These are phyloP conservation scores for Chrysanthemum lavandulifolium DNA, from an alignment of 129 eudicot genomes.

Conservation along the genomic window DNA sequence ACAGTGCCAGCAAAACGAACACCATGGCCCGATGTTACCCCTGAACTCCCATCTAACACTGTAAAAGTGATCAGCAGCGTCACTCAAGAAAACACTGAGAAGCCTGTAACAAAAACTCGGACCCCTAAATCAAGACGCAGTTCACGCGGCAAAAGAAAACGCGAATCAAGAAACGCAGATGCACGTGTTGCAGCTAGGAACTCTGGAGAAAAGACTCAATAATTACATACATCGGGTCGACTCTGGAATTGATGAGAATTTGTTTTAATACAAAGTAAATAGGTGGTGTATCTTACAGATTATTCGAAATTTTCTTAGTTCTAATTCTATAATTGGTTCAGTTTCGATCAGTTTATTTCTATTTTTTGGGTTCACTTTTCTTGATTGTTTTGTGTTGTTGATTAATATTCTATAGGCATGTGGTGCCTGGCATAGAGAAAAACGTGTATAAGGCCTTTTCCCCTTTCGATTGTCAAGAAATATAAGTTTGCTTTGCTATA, in stretches of 20 bases:
- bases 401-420: slow-evolving; percentile 15
- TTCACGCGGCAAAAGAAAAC: slow-evolving; percentile 72
- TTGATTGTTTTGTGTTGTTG: neutral
- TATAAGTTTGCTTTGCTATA: neutral
- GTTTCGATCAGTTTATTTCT: neutral
- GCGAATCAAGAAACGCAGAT: slow-evolving; percentile 47
- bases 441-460: neutral
- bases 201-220: slow-evolving; percentile 32
- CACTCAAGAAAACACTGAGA: slow-evolving; percentile 52
- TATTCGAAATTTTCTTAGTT: slow-evolving; percentile 15
- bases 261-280: slow-evolving; percentile 28
- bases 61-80: slow-evolving; percentile 31
- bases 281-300: slow-evolving; percentile 27
- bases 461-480: neutral
- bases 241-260: slow-evolving; percentile 5
- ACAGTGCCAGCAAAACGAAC: slow-evolving; percentile 91
- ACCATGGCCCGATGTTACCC: slow-evolving; percentile 94
- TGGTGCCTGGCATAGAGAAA: slow-evolving; percentile 17
- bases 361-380: neutral
- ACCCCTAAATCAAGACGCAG: slow-evolving; percentile 56
- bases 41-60: slow-evolving; percentile 55
- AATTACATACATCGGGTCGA: slow-evolving; percentile 20
- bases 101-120: slow-evolving; percentile 60
- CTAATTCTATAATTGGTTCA: slow-evolving; percentile 14
- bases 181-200: slow-evolving; percentile 41